phyloP scores from a whole-genome alignment of 441 rosid species.

The Eutrema salsugineum region DNA sequence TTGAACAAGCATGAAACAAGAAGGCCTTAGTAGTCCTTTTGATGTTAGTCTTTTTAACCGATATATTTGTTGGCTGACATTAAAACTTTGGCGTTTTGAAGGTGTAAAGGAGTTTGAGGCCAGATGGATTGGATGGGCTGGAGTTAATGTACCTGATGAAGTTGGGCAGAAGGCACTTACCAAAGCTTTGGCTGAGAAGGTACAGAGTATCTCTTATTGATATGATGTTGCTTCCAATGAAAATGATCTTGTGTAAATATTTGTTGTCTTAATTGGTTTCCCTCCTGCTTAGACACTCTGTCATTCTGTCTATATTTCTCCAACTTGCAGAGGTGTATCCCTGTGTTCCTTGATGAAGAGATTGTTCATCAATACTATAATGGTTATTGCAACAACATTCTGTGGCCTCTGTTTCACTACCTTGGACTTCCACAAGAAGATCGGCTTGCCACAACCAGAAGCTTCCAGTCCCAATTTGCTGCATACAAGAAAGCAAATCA shows the following conservation, averaged over 20 bases:
- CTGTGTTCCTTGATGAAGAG: conserved; percentile 98
- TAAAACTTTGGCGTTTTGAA: conserved; percentile 21
- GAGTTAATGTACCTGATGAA: conserved; percentile 97
- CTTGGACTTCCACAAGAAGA: conserved; percentile 99
- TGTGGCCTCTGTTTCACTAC: conserved; percentile 99
- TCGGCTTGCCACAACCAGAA: conserved; percentile 95
- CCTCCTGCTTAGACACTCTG: neutral
- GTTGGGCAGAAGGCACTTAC: conserved; percentile 88
- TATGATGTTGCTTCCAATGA: conserved; percentile 4
- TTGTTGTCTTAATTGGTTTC: neutral
- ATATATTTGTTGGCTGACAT: neutral
- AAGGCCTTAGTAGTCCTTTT: neutral
- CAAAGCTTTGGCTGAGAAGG: conserved; percentile 97
- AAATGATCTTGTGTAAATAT: neutral
- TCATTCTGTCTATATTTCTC: conserved; percentile 9
- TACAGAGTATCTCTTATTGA: conserved; percentile 14
- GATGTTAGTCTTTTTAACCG: neutral
- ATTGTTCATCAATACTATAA: conserved; percentile 98
- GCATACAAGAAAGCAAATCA: conserved; percentile 97
- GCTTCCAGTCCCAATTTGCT: conserved; percentile 95
- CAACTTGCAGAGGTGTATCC: conserved; percentile 85
- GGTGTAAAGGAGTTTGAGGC: conserved; percentile 99
- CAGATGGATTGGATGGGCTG: conserved; percentile 99
- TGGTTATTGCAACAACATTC: conserved; percentile 97
- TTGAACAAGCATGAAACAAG: neutral